Conservation (phyloP, 1,139 yeast species). For the Scheffersomyces quercinus region DNA sequence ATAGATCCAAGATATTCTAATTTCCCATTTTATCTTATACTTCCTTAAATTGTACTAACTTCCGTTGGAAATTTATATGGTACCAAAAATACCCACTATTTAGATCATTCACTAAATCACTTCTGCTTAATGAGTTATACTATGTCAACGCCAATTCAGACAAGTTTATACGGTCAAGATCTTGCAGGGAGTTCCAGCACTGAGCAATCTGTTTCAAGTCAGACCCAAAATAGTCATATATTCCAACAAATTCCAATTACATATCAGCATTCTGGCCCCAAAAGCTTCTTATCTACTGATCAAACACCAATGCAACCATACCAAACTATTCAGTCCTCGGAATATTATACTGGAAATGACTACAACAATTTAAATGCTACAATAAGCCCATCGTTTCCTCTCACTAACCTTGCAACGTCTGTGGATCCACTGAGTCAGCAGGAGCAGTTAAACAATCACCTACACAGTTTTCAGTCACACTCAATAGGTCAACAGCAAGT, state of each 20-base stretch:
- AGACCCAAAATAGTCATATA: background rate
- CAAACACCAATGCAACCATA: background rate
- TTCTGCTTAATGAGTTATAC: background rate
- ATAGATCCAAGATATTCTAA: too few relatives aligned
- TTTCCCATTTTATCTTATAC: too few relatives aligned
- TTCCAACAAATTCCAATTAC: background rate
- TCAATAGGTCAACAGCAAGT: background rate
- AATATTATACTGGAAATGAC: background rate
- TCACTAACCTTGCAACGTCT: background rate
- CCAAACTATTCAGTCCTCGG: background rate
- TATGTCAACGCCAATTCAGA: constrained; percentile 1
- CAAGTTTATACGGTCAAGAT: background rate
- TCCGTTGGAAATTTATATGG: too few relatives aligned
- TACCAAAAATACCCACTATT: too few relatives aligned
- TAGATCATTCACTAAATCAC: background rate
- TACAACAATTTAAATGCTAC: background rate
- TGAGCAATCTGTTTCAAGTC: background rate
- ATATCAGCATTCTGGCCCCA: background rate
- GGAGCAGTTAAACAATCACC: background rate
- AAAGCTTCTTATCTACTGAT: background rate
- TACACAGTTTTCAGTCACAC: too few relatives aligned
- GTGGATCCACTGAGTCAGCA: background rate
- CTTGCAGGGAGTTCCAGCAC: background rate
- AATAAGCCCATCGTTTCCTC: background rate
- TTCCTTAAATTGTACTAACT: too few relatives aligned